These are phyloP conservation scores for Colletotrichum godetiae DNA, from an alignment of 2,329 filamentous ascomycete genomes.

Conservation along the genomic window DNA sequence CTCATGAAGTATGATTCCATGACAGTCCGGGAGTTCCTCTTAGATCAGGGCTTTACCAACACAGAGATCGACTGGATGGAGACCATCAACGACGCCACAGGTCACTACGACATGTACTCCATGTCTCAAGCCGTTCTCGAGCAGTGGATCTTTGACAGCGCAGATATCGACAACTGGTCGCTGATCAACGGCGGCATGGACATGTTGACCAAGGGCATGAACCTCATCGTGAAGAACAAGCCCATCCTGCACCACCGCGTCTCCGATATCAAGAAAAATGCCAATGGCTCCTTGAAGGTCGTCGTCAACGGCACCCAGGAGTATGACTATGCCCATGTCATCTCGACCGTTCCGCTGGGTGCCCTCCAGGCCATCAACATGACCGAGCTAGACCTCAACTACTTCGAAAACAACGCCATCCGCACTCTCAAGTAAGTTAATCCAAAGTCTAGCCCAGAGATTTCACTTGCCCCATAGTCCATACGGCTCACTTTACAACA, in stretches of 20 bases:
- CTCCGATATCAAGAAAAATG: slow-evolving; percentile 36
- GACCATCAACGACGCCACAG: slow-evolving; percentile 39
- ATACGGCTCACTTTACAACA: not conserved
- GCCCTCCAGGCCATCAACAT: slow-evolving; percentile 41
- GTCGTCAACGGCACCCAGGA: slow-evolving; percentile 37
- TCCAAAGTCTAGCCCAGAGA: too few relatives aligned
- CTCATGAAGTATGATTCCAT: slow-evolving; percentile 40
- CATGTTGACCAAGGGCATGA: slow-evolving; percentile 43
- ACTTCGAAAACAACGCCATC: slow-evolving; percentile 44
- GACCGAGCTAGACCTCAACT: slow-evolving; percentile 41
- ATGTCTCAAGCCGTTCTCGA: slow-evolving; percentile 39
- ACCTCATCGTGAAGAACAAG: slow-evolving; percentile 38
- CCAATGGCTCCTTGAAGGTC: slow-evolving; percentile 37
- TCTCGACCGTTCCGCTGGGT: slow-evolving; percentile 41
- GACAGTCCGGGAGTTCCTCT: slow-evolving; percentile 38
- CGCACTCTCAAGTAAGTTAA: slow-evolving; percentile 40
- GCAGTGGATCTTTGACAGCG: slow-evolving; percentile 41
- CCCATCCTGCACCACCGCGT: slow-evolving; percentile 38
- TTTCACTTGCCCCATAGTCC: too few relatives aligned
- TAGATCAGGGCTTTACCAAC: slow-evolving; percentile 42
- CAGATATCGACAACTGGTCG: slow-evolving; percentile 40
- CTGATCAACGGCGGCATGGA: slow-evolving; percentile 47
- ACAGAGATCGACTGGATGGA: slow-evolving; percentile 45
- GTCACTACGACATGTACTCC: slow-evolving; percentile 40
- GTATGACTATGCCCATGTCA: slow-evolving; percentile 38